Base-by-base conservation (phyloP, 768 basidiomycete genomes). In the Scleroderma bovista region DNA sequence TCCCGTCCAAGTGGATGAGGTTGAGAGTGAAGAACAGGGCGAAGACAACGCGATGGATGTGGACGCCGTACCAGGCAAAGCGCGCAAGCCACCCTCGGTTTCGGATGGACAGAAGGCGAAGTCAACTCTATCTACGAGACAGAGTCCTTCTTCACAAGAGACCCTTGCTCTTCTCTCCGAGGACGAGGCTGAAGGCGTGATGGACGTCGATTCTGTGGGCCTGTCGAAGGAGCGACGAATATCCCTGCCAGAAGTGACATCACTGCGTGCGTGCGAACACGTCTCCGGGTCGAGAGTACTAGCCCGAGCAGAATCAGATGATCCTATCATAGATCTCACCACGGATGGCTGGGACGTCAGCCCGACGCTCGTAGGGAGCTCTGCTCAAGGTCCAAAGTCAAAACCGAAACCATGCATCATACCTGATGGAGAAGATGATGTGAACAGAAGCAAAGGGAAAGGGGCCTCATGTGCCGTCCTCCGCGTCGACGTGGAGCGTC, bases 171-270 rank as follows among this genome's bases (percentile, higher is more conserved):
- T 66, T 7, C 45, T 26, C 1, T 65, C 57, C 10, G 59, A 67
- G 39, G 63, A 61, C 24, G 64, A 66, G 36, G 9, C 6, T 23
- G 51, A 46, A 8, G 11, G 13, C 16, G 11, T 9, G 10, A 68
- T 67, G 57, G 64, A 63, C 11, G 36, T 67, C 4, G 64, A 66
- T 29, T 29, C 6, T 64, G 13, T 50, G 66, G n/a, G 55, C 58
- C 34, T n/a, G 51, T 66, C 37, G 3, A 45, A 48, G 36, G 31
- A 19, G 26, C 22, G 37, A 12, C 49, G 20, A 17, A 10, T 29
- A 19, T 15, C 11, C 17, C 24, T 3, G 24, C 22, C 10, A n/a
- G 13, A 13, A 5, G 13, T 36, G 13, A 36, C 13, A 13, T 36
- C 34, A 36, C 13, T 36, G 34, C 34, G 13, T 36, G 13, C 13